A percentile compares a stretch with the other conserved stretches of the same genome.
phyloP scores from a whole-genome alignment of 768 basidiomycete species.

The Rhodotorula diobovata region DNA sequence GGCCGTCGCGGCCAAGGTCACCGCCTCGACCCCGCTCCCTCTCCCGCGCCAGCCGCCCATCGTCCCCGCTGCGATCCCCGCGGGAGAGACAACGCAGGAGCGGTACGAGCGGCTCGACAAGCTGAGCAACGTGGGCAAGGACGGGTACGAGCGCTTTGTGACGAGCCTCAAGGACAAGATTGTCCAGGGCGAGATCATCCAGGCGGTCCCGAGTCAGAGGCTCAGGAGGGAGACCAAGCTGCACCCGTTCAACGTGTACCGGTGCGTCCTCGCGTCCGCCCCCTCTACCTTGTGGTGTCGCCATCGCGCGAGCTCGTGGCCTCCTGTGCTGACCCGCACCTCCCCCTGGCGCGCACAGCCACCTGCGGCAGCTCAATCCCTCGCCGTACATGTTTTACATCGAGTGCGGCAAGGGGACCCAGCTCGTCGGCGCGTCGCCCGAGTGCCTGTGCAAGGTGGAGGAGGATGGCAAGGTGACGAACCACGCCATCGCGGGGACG shows the following conservation, averaged over 20 bases:
- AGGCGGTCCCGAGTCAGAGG: slow-evolving; percentile 94
- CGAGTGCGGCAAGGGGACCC: slow-evolving; percentile 76
- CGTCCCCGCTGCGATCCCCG: slow-evolving; percentile 52
- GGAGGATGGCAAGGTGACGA: slow-evolving; percentile 72
- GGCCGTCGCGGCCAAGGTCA: slow-evolving; percentile 27
- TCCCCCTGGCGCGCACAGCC: slow-evolving; percentile 42
- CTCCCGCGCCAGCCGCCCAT: slow-evolving; percentile 52
- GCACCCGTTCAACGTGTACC: slow-evolving; percentile 96
- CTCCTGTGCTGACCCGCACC: background rate
- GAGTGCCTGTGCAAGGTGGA: slow-evolving; percentile 96
- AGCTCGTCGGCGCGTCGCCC: slow-evolving; percentile 95
- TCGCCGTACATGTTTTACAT: slow-evolving; percentile 99
- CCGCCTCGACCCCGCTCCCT: slow-evolving; percentile 25
- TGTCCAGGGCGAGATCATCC: slow-evolving; percentile 93
- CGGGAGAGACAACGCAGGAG: background rate
- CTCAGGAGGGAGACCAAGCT: slow-evolving; percentile 75
- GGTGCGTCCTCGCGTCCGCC: slow-evolving; percentile 45
- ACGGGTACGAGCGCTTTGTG: slow-evolving; percentile 85
- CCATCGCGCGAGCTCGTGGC: too few relatives aligned
- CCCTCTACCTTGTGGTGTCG: background rate
- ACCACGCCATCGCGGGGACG: slow-evolving; percentile 97
- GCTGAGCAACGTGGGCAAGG: slow-evolving; percentile 86
- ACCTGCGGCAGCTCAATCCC: slow-evolving; percentile 88
- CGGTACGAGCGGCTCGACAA: slow-evolving; percentile 1
- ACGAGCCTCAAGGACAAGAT: slow-evolving; percentile 90